phyloP scores from a whole-genome alignment of 805 yeast species.

The Kurtzmaniella cleridarum region DNA sequence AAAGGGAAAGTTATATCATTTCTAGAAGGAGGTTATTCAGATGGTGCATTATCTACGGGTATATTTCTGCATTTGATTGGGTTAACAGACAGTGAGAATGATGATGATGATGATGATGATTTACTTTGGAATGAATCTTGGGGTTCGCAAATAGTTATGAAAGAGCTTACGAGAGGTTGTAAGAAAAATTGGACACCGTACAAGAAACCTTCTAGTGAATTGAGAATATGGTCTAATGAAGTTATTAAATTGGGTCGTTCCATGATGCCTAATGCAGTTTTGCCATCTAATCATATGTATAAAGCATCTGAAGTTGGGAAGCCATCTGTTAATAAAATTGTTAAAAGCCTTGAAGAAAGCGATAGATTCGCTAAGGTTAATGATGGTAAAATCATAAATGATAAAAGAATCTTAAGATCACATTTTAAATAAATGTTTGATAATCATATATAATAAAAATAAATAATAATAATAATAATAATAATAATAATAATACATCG shows the following conservation, averaged over 20 bases:
- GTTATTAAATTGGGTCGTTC: conserved; percentile 57
- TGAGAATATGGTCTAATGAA: conserved; percentile 59
- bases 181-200: conserved; percentile 59
- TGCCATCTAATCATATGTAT: conserved; percentile 33
- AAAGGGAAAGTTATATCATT: conserved; percentile 61
- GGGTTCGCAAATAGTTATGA: conserved; percentile 58
- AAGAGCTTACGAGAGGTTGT: conserved; percentile 65
- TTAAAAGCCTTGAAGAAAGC: no score
- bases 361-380: no score
- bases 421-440: no score
- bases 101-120: conserved; percentile 19
- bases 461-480: no score
- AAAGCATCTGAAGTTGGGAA: conserved; percentile 12
- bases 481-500: no score
- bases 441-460: no score
- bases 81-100: conserved; percentile 41
- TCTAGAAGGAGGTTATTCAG: conserved; percentile 84
- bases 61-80: conserved; percentile 76
- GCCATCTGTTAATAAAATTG: background rate
- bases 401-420: no score
- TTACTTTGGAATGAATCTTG: conserved; percentile 54
- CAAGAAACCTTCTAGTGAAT: conserved; percentile 46
- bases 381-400: no score
- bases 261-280: conserved; percentile 50
- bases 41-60: conserved; percentile 75